Conservation (phyloP, 495 filamentous ascomycete species). For the Lasiosphaeriaceae sp. region DNA sequence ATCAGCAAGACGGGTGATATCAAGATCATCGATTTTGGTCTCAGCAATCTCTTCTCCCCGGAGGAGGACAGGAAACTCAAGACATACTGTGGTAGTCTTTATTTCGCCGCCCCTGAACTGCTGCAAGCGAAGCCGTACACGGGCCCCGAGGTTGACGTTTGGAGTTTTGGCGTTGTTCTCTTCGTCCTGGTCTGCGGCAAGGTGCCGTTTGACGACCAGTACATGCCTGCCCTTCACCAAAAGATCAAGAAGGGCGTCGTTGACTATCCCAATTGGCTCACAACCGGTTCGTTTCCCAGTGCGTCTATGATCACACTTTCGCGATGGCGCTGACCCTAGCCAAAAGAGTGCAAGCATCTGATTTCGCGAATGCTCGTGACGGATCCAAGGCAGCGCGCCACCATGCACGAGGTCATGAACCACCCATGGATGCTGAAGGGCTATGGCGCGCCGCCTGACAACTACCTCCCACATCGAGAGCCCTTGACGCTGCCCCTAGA, state of each 20-base stretch:
- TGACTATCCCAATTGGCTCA: constrained; percentile 92
- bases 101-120: constrained; percentile 95
- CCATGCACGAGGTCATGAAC: constrained; percentile 85
- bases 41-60: constrained; percentile 95
- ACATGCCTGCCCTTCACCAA: constrained; percentile 96
- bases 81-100: constrained; percentile 96
- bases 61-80: constrained; percentile 68
- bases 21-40: constrained; percentile 98
- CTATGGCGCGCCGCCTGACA: constrained; percentile 80
- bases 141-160: constrained; percentile 94
- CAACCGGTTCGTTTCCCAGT: constrained; percentile 60
- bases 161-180: constrained; percentile 99
- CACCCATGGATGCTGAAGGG: constrained; percentile 98
- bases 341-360: constrained; percentile 83
- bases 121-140: constrained; percentile 92
- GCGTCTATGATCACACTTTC: neutral
- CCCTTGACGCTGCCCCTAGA: constrained; percentile 84
- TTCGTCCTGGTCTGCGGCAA: constrained; percentile 98
- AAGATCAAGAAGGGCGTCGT: constrained; percentile 98
- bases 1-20: constrained; percentile 99
- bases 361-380: constrained; percentile 96
- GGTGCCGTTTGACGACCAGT: constrained; percentile 98
- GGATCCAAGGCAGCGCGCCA: constrained; percentile 82
- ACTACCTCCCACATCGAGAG: constrained; percentile 79
- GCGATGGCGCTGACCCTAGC: constrained; percentile 25